These are phyloP conservation scores for Jimgerdemannia lactiflua DNA, from an alignment of 192 early-diverging fungal species.

Conservation along the genomic window DNA sequence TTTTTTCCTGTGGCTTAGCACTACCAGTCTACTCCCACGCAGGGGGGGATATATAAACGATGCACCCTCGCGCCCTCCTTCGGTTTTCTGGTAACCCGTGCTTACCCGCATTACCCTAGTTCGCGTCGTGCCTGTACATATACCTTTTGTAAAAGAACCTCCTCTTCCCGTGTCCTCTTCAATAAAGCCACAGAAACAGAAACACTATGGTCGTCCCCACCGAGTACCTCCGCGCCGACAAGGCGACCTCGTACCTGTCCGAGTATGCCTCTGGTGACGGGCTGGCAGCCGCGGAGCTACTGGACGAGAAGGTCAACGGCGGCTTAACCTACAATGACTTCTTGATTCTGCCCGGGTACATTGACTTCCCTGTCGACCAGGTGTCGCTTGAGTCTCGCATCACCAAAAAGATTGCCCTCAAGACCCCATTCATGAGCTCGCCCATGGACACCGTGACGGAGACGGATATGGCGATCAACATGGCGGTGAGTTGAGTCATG, in stretches of 20 bases:
- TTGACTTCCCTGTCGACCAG: constrained; percentile 85
- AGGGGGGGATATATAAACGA: background rate
- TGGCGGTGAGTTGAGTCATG: constrained; percentile 69
- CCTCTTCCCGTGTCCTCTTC: background rate
- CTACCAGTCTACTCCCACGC: background rate
- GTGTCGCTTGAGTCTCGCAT: constrained; percentile 82
- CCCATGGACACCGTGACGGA: constrained; percentile 99
- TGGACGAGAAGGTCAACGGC: constrained; percentile 75
- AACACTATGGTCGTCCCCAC: constrained; percentile 2
- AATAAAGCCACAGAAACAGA: constrained; percentile 2
- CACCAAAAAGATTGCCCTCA: constrained; percentile 87
- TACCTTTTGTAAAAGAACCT: background rate
- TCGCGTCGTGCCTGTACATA: background rate
- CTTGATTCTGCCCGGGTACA: constrained; percentile 92
- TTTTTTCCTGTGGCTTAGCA: background rate
- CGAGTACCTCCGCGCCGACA: constrained; percentile 25
- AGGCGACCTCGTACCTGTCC: constrained; percentile 22
- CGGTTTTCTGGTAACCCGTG: background rate
- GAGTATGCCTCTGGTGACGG: constrained; percentile 65
- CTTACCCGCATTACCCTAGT: background rate
- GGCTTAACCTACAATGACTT: constrained; percentile 99
- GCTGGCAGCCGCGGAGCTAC: constrained; percentile 76
- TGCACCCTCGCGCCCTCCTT: background rate
- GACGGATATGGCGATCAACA: constrained; percentile 96
- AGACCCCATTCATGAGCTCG: constrained; percentile 91